These are phyloP conservation scores for Musa troglodytarum DNA, from an alignment of 176 grass and related monocot species.

Conservation along the genomic window DNA sequence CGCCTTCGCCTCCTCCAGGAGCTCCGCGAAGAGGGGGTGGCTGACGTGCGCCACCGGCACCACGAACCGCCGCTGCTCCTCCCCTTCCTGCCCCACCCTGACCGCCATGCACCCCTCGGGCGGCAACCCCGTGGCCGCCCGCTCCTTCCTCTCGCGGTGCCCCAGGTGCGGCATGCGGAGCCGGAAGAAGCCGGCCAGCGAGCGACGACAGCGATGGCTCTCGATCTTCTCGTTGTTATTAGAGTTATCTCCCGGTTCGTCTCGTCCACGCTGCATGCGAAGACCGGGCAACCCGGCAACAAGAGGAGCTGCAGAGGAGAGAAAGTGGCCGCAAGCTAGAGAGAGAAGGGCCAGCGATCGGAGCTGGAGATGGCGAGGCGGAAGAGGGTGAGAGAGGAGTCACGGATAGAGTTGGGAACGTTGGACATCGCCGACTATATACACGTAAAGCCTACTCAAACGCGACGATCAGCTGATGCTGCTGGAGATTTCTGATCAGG, in stretches of 20 bases:
- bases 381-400: slow-evolving; percentile 6
- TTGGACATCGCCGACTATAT: too few species aligned
- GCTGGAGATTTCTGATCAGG: too few species aligned
- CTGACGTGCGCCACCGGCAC: slow-evolving; percentile 6
- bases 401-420: background rate
- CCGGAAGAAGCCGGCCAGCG: too few species aligned
- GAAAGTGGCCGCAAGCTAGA: background rate
- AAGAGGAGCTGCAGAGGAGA: too few species aligned
- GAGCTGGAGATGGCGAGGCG: slow-evolving; percentile 8
- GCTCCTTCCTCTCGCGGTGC: background rate
- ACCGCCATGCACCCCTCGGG: slow-evolving; percentile 4
- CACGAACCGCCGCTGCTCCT: slow-evolving; percentile 14
- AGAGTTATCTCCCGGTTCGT: too few species aligned
- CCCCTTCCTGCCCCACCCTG: slow-evolving; percentile 13
- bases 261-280: too few species aligned
- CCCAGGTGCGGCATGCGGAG: too few species aligned
- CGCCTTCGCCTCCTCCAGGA: background rate
- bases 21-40: slow-evolving; percentile 2
- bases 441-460: too few species aligned
- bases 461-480: too few species aligned
- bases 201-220: too few species aligned
- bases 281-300: too few species aligned
- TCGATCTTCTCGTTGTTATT: too few species aligned
- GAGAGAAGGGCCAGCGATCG: background rate
- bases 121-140: background rate